Evolutionary conservation across 2,329 filamentous ascomycete species (phyloP).

Genomic region (Talaromyces sp.): DNA sequence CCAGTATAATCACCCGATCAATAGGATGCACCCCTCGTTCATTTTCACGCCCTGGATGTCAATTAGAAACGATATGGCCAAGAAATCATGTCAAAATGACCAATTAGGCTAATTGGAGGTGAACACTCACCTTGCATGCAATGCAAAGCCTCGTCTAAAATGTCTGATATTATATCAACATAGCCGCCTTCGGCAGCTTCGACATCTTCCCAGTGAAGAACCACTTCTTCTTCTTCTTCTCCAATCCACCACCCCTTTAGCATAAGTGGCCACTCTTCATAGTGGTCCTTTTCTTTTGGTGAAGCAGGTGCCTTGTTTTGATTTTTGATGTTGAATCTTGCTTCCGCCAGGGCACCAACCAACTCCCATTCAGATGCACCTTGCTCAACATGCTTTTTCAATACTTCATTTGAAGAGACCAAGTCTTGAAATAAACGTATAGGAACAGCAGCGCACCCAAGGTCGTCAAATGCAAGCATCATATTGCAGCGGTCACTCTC

Average conservation of each 20-base stretch:
- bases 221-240: background rate
- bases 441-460: background rate
- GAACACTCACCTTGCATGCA: constrained; percentile 1
- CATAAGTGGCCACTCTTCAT: background rate
- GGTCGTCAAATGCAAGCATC: background rate
- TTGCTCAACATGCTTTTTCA: background rate
- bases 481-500: background rate
- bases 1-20: background rate
- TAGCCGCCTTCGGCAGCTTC: background rate
- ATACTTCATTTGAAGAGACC: background rate
- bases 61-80: too few species aligned
- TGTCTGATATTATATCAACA: background rate
- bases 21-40: background rate
- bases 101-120: too few species aligned
- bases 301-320: background rate
- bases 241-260: background rate
- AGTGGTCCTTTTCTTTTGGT: background rate
- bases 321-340: background rate
- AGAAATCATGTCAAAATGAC: background rate
- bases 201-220: constrained; percentile 1
- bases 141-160: background rate
- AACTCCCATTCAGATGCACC: background rate
- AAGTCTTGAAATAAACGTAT: background rate
- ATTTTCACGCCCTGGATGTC: background rate
- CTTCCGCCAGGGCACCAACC: background rate